Evolutionary conservation across 345 rosid genomes (phyloP), one percentile per base, ranked within the genome.

Genomic region (Physaria fendleri): DNA sequence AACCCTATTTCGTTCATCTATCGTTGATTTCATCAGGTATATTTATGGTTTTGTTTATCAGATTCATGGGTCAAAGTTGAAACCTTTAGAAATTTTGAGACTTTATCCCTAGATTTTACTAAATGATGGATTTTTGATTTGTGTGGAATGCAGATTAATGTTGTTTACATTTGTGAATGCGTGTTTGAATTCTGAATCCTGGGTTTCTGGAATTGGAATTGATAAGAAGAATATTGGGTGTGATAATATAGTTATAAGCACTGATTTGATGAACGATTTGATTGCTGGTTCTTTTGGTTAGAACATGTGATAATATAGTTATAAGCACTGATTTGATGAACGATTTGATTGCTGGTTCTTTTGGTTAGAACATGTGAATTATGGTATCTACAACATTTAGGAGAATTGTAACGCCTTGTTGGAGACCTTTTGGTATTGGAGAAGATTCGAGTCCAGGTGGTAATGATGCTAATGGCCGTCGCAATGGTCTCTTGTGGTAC

Each of bases 401-500:
- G 88, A 76, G 78, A 62, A 71, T 90, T 59, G 81, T 94, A 56
- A 74, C 92, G 7, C 85, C 87, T 48, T 94, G 99, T 76, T 94
- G 95, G 97, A 90, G 81, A 77, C 87, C 97, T 65, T 82, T 81
- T 2, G 81, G 70, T 3, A 75, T 74, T 54, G 97, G 89, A 28
- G 95, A 87, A 52, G 68, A 67, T 73, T 85, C 97, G 35, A 56
- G 66, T 66, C 23, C 52, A 0, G 76, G 68, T n/a, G 81, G 64
- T n/a, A 83, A 78, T 39, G 85, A 85, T 67, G 65, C 60, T 30
- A 62, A 68, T 33, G 92, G 95, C 18, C 69, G 85, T 10, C 68
- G 73, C 15, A 88, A 94, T 58, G 96, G 96, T 29, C 77, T 94
- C 68, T 64, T 89, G 50, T 94, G 99, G 99, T 82, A 82, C 48